Evolutionary conservation across 1,139 yeast species (phyloP).

Genomic region (Zygosaccharomyces sapae): DNA sequence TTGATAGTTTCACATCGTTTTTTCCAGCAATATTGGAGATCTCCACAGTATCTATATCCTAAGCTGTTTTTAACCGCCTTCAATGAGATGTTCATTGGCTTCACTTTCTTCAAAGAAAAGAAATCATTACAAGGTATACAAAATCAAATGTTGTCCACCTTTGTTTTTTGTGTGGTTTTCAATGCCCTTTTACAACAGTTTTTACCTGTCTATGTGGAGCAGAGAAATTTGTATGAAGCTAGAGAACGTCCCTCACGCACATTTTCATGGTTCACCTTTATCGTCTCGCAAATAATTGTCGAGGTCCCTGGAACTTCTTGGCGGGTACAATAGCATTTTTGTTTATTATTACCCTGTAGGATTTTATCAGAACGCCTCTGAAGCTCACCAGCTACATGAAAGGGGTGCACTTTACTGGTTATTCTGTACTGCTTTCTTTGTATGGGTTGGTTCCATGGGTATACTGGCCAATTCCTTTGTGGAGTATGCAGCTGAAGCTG

Average conservation of each 20-base stretch:
- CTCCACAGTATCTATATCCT: constrained; percentile 56
- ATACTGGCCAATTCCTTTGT: constrained; percentile 51
- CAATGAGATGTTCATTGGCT: constrained; percentile 64
- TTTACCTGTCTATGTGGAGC: constrained; percentile 65
- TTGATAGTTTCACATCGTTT: constrained; percentile 50
- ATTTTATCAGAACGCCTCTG: constrained; percentile 51
- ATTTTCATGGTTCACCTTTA: constrained; percentile 57
- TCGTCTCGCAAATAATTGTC: constrained; percentile 57
- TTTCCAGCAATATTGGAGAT: constrained; percentile 57
- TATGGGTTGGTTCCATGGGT: constrained; percentile 62
- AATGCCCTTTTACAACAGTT: constrained; percentile 66
- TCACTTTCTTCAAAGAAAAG: constrained; percentile 66
- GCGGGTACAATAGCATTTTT: constrained; percentile 64
- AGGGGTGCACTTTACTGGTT: constrained; percentile 72
- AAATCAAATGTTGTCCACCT: constrained; percentile 63
- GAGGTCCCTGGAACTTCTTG: constrained; percentile 75
- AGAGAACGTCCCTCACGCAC: constrained; percentile 79
- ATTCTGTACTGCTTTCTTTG: constrained; percentile 49
- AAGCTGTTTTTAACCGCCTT: constrained; percentile 47
- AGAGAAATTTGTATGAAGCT: constrained; percentile 80
- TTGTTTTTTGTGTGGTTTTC: constrained; percentile 60
- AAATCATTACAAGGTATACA: constrained; percentile 56
- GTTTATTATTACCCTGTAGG: constrained; percentile 85
- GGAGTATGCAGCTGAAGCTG: constrained; percentile 70
- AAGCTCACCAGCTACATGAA: constrained; percentile 48